Evolutionary conservation across 345 rosid genomes (phyloP).

Genomic region (Melaleuca alternifolia): DNA sequence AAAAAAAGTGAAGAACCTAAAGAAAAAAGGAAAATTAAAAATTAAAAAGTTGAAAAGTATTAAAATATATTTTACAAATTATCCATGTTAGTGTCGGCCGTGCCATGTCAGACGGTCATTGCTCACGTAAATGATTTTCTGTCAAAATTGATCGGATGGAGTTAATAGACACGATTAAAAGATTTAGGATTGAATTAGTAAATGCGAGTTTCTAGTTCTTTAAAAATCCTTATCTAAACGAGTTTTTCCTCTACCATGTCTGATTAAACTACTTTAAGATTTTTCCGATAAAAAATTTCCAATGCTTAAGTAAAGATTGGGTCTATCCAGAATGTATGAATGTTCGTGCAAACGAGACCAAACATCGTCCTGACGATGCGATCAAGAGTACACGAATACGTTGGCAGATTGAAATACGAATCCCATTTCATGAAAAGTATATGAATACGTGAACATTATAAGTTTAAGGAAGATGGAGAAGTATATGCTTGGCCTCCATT

Average conservation of each 20-base stretch:
- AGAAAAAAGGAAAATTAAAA: too few relatives aligned
- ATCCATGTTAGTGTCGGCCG: too few relatives aligned
- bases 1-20: too few relatives aligned
- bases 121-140: too few relatives aligned
- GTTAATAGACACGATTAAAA: too few relatives aligned
- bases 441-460: background rate
- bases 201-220: background rate
- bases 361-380: background rate
- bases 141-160: too few relatives aligned
- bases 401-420: background rate
- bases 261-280: background rate
- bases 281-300: background rate
- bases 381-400: background rate
- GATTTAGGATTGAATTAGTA: too few relatives aligned
- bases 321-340: background rate
- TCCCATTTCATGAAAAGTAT: background rate
- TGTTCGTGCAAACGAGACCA: background rate
- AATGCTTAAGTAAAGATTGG: background rate
- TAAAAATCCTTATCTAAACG: background rate
- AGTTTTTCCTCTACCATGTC: background rate
- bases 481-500: background rate
- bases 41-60: too few relatives aligned
- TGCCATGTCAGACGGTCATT: too few relatives aligned
- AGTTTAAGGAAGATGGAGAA: background rate
- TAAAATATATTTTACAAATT: too few relatives aligned